These are phyloP conservation scores for Trichosporon faecale DNA, from an alignment of 1,284 basidiomycete genomes.

Conservation along the genomic window DNA sequence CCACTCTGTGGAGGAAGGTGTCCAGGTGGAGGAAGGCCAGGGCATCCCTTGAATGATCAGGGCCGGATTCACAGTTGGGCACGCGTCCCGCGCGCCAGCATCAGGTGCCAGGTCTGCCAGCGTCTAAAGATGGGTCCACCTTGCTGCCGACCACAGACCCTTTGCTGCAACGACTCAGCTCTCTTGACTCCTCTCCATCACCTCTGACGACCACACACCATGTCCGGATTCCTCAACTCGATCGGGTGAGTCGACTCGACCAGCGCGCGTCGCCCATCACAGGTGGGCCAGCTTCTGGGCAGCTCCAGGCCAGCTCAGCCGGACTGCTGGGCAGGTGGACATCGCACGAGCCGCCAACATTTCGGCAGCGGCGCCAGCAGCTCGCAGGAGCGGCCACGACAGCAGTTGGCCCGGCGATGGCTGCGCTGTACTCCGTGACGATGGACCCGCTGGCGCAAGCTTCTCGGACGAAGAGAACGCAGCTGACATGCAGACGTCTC, in stretches of 20 bases:
- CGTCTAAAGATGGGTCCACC: slow-evolving; percentile 2
- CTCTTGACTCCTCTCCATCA: neutral
- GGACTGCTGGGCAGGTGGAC: neutral
- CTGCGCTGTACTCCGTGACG: slow-evolving; percentile 12
- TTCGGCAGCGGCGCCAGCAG: neutral
- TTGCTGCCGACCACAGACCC: neutral
- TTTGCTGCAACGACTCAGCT: neutral
- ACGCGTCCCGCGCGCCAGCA: slow-evolving; percentile 8
- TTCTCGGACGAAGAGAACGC: neutral
- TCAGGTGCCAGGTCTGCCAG: neutral
- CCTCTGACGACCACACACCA: slow-evolving; percentile 17
- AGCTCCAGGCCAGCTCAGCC: neutral
- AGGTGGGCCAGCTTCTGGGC: neutral
- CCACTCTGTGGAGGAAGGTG: slow-evolving; percentile 1
- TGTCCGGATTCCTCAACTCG: slow-evolving; percentile 51
- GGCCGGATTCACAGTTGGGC: slow-evolving; percentile 1
- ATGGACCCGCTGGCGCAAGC: too few species aligned
- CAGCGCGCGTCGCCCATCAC: neutral
- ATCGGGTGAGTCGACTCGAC: slow-evolving; percentile 38
- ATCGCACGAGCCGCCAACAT: neutral
- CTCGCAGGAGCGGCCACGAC: slow-evolving; percentile 1
- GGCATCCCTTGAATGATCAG: neutral
- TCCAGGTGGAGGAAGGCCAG: neutral
- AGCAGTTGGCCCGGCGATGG: neutral
- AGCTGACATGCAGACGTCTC: slow-evolving; percentile 39